Evolutionary conservation across 2,329 filamentous ascomycete species (phyloP).

Genomic region (Lachnum nothofagi): DNA sequence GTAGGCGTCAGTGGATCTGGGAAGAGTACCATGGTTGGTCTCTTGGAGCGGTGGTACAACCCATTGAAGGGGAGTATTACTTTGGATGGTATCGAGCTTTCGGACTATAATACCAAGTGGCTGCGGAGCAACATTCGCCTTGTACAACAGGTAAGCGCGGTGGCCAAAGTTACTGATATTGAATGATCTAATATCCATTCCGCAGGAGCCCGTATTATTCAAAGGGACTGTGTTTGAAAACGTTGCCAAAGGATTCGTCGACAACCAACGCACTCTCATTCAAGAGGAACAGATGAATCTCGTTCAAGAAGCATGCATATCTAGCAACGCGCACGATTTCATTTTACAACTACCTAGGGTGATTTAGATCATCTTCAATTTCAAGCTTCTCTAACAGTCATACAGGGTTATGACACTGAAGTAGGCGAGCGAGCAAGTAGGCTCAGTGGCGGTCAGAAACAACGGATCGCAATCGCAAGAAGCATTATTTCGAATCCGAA

Average conservation of each 20-base stretch:
- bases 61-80: conserved; percentile 38
- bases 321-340: conserved; percentile 48
- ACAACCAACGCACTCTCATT: background rate
- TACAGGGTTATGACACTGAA: conserved; percentile 42
- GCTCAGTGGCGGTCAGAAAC: conserved; percentile 50
- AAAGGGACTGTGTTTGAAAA: conserved; percentile 64
- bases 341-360: conserved; percentile 41
- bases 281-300: conserved; percentile 42
- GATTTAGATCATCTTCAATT: background rate
- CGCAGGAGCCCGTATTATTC: conserved; percentile 57
- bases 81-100: conserved; percentile 41
- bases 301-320: conserved; percentile 36
- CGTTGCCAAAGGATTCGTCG: conserved; percentile 53
- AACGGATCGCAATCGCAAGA: conserved; percentile 49
- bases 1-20: conserved; percentile 86
- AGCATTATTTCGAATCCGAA: conserved; percentile 46
- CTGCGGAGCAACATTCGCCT: conserved; percentile 62
- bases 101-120: conserved; percentile 49
- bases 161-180: background rate
- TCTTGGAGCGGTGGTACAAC: conserved; percentile 91
- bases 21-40: conserved; percentile 63
- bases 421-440: conserved; percentile 42
- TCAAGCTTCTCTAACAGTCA: background rate
- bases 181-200: background rate
- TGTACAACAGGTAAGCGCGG: conserved; percentile 60